Percentiles rank a stretch among this genome's conserved stretches.
phyloP scores from a whole-genome alignment of 345 rosid genomes.

The Durio zibethinus region DNA sequence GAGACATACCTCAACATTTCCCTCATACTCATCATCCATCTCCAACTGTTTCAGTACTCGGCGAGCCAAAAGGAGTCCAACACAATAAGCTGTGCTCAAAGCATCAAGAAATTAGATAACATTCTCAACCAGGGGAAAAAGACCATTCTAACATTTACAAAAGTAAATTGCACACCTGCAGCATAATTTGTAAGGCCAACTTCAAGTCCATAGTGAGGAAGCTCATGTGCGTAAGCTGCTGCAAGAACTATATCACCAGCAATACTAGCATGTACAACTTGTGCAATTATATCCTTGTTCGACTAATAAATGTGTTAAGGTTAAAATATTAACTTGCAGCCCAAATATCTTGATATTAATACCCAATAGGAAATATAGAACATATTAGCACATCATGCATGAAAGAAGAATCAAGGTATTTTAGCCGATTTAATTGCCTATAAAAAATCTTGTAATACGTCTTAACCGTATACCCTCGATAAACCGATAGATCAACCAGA shows the following conservation, averaged over 20 bases:
- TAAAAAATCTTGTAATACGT: background rate
- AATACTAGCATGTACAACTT: constrained; percentile 48
- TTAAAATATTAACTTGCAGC: no score
- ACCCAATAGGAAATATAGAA: background rate
- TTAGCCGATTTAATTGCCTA: background rate
- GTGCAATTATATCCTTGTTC: constrained; percentile 63
- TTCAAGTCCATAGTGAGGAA: constrained; percentile 58
- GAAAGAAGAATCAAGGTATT: background rate
- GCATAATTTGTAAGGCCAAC: constrained; percentile 76
- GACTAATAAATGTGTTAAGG: constrained; percentile 36
- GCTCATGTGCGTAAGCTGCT: constrained; percentile 64
- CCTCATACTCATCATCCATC: constrained; percentile 66
- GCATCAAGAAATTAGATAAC: background rate
- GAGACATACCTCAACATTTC: constrained; percentile 56
- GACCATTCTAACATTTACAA: background rate
- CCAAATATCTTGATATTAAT: background rate
- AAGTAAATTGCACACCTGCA: constrained; percentile 41
- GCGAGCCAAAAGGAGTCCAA: constrained; percentile 74
- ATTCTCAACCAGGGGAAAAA: background rate
- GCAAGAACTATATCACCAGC: constrained; percentile 62
- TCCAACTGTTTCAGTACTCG: constrained; percentile 62
- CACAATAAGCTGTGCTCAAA: constrained; percentile 50
- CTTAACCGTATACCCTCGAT: background rate
- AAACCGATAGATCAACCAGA: background rate
- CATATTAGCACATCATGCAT: background rate